phyloP scores from a whole-genome alignment of 2,329 filamentous ascomycete genomes.

The Apiospora arundinis region DNA sequence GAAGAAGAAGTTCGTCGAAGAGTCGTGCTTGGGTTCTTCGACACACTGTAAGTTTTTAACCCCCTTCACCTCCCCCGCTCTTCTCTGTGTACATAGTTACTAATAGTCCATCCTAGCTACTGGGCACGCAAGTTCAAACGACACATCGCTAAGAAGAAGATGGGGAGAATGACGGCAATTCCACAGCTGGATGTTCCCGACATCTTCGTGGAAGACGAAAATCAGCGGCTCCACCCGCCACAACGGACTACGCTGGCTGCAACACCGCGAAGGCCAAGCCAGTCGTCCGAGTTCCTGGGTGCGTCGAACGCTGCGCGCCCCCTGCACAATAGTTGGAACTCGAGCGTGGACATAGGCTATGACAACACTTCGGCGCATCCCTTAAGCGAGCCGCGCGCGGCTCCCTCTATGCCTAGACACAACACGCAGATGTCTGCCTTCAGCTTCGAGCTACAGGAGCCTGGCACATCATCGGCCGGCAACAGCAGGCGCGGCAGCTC shows the following conservation, averaged over 20 bases:
- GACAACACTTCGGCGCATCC: constrained; percentile 55
- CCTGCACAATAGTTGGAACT: constrained; percentile 51
- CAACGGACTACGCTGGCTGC: constrained; percentile 40
- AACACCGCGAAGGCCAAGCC: constrained; percentile 29
- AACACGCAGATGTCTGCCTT: constrained; percentile 59
- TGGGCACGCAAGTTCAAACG: constrained; percentile 85
- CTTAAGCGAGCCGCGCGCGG: constrained; percentile 59
- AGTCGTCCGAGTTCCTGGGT: constrained; percentile 43
- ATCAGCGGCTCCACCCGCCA: constrained; percentile 50
- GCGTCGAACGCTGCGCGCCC: constrained; percentile 41
- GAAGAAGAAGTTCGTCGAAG: constrained; percentile 93
- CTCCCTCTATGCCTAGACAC: constrained; percentile 46
- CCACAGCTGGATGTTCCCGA: constrained; percentile 86
- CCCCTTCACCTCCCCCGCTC: not conserved
- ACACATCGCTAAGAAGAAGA: constrained; percentile 73
- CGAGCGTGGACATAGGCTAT: constrained; percentile 50
- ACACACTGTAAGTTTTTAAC: constrained; percentile 70
- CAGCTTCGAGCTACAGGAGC: constrained; percentile 63
- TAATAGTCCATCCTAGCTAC: constrained; percentile 57
- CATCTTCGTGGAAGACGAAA: constrained; percentile 89
- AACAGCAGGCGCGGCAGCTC: constrained; percentile 70
- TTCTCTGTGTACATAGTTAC: constrained; percentile 14
- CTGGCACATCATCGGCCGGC: constrained; percentile 42
- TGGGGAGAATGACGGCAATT: constrained; percentile 76
- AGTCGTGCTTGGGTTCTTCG: constrained; percentile 92